These are phyloP conservation scores for Phytopythium cucurbitacearum DNA, from an alignment of 352 stramenopile genomes.

Conservation along the genomic window DNA sequence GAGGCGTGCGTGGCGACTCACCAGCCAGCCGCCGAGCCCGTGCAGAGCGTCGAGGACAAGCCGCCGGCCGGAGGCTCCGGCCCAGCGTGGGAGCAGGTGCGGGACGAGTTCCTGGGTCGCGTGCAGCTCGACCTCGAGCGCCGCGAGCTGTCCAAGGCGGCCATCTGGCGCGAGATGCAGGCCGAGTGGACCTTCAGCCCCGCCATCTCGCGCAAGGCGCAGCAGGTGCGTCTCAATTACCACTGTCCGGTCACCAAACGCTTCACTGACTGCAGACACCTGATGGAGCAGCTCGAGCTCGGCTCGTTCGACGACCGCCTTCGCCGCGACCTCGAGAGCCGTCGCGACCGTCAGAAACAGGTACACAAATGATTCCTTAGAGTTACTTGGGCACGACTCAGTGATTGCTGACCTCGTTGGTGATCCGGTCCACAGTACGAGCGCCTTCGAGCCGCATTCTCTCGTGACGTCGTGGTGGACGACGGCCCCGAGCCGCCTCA, in stretches of 20 bases:
- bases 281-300: conserved; percentile 24
- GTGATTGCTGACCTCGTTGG: neutral
- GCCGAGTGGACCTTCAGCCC: conserved; percentile 55
- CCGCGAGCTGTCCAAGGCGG: conserved; percentile 38
- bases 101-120: conserved; percentile 60
- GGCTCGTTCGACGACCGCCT: conserved; percentile 58
- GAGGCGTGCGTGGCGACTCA: conserved; percentile 18
- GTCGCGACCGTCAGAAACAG: conserved; percentile 32
- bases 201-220: conserved; percentile 38
- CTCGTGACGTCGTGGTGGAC: neutral
- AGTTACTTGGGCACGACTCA: neutral
- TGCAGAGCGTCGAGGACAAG: conserved; percentile 11
- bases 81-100: conserved; percentile 41
- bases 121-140: conserved; percentile 58
- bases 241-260: neutral
- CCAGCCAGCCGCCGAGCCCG: conserved; percentile 13
- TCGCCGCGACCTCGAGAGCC: conserved; percentile 45
- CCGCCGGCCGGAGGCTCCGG: neutral
- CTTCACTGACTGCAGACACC: neutral
- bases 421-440: conserved; percentile 7
- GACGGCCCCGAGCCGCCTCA: neutral
- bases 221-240: conserved; percentile 11
- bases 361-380: conserved; percentile 6
- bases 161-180: conserved; percentile 48
- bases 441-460: conserved; percentile 9